Evolutionary conservation across 306 rosid genomes (phyloP).

Genomic region (Trifolium dubium): DNA sequence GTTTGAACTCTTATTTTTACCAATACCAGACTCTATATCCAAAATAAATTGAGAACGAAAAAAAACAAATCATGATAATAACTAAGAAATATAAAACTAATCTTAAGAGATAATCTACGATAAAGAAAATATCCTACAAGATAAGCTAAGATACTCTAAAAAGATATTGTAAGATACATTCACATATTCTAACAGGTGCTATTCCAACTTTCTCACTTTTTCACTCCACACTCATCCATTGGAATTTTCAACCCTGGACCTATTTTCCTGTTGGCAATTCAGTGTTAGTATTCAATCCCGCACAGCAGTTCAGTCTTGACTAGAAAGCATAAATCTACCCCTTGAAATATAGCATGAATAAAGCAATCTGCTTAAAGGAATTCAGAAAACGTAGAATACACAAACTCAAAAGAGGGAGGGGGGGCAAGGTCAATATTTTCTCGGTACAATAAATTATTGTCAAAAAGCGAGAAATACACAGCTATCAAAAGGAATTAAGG

Average conservation of each 20-base stretch:
- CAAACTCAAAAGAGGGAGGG: background rate
- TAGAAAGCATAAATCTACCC: conserved; percentile 6
- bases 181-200: background rate
- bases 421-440: background rate
- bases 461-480: background rate
- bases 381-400: background rate
- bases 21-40: background rate
- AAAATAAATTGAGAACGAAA: background rate
- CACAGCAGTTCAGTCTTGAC: background rate
- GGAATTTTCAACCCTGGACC: background rate
- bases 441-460: background rate
- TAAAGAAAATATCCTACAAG: no score
- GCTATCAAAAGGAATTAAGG: background rate
- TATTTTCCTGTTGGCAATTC: background rate
- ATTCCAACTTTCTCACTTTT: background rate
- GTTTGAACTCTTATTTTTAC: background rate
- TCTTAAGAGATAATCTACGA: background rate
- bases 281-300: background rate
- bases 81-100: background rate
- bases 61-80: background rate
- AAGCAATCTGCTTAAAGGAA: conserved; percentile 25
- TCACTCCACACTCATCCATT: background rate
- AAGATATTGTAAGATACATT: background rate
- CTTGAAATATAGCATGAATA: conserved; percentile 18
- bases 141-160: background rate